phyloP scores from a whole-genome alignment of 768 basidiomycete species.

The Boletus reticuloceps region DNA sequence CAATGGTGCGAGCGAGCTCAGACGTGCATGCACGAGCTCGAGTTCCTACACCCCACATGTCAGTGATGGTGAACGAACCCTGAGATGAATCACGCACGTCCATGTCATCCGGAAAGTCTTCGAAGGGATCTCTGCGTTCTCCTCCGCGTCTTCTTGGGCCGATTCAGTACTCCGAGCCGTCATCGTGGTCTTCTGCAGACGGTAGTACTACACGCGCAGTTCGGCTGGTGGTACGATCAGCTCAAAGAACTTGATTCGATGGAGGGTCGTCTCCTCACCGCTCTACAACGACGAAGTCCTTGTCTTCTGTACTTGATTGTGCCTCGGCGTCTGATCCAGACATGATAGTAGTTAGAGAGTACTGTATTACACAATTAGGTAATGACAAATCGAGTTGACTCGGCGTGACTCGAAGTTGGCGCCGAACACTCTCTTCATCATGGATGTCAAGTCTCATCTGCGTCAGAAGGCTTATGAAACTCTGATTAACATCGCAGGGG shows the following conservation, averaged over 20 bases:
- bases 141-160: slow-evolving; percentile 40
- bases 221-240: slow-evolving; percentile 18
- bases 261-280: slow-evolving; percentile 15
- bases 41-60: slow-evolving; percentile 67
- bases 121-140: slow-evolving; percentile 66
- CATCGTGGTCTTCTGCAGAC: slow-evolving; percentile 25
- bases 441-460: background rate
- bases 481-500: background rate
- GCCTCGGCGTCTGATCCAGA: slow-evolving; percentile 16
- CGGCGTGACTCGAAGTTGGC: too few species aligned
- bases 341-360: slow-evolving; percentile 14
- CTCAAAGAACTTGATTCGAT: background rate
- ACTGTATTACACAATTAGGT: slow-evolving; percentile 7
- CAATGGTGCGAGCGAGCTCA: slow-evolving; percentile 66
- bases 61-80: background rate
- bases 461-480: background rate
- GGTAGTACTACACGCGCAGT: slow-evolving; percentile 51
- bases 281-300: slow-evolving; percentile 22
- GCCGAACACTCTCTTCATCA: background rate
- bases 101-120: slow-evolving; percentile 79
- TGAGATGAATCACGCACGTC: slow-evolving; percentile 50
- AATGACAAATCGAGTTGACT: background rate
- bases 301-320: slow-evolving; percentile 14
- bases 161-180: slow-evolving; percentile 38
- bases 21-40: slow-evolving; percentile 78